Base-by-base conservation (phyloP, 192 early-diverging fungal genomes). In the Entomortierella parvispora region DNA sequence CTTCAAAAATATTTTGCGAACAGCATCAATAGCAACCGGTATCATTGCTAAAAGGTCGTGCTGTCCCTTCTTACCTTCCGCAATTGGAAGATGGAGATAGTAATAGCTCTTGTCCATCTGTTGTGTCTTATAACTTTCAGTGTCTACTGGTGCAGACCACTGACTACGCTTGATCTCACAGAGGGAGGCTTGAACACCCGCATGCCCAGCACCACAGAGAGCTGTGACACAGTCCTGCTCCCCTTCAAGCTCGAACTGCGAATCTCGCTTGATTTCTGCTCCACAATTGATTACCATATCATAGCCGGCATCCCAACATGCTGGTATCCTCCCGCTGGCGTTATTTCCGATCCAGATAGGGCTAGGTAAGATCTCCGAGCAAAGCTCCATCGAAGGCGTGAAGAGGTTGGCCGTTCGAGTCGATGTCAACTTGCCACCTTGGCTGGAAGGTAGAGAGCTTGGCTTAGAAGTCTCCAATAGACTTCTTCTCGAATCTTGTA, bases 61-160 rank as follows among this genome's bases (percentile, higher is more conserved):
- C 75, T 94, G 93, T 6, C 95, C 95, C 53, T 88, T 90, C 72
- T 97, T 97, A n/a, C 95, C 93, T 65, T 95, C 93, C 0, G 92
- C 91, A 54, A 97, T 94, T 5, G 87, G 78, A 51, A 97, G 59
- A 62, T 86, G 91, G 29, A 96, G 43, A 72, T 94, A 95, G 12
- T 60, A 59, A 26, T 40, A 64, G 9, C 68, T 42, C 25, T 68
- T 61, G 6, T 20, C 48, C n/a, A 22, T 17, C 50, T 1, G 58
- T 15, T 26, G 8, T 46, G 14, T n/a, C 22, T 14, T 32, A 4
- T 12, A 5, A 0, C 3, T 22, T 0, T 48, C 4, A 3, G 20
- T 32, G 7, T 3, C 28, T 37, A 1, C 34, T 20, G 34, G 26
- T 4, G 17, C 56, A 52, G 51, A 28, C 61, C 58, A 66, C 25